phyloP scores from a whole-genome alignment of 164 flowering plant species.

The Euptelea pleiosperma region DNA sequence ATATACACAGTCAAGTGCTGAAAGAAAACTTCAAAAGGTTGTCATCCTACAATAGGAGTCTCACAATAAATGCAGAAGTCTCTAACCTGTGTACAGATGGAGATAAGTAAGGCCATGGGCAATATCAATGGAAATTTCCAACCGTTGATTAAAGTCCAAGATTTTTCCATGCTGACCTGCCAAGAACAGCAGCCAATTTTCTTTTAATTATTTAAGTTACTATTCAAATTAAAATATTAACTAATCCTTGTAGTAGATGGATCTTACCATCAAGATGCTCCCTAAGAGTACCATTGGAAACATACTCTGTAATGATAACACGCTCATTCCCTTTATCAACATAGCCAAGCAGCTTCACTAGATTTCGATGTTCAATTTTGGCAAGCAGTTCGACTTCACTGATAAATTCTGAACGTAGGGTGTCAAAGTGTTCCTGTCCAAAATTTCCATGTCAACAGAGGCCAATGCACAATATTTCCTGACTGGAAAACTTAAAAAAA shows the following conservation, averaged over 20 bases:
- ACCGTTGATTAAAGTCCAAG: slow-evolving; percentile 85
- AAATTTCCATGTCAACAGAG: slow-evolving; percentile 10
- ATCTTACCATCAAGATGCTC: slow-evolving; percentile 94
- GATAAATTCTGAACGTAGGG: slow-evolving; percentile 61
- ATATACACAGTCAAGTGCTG: too few species aligned
- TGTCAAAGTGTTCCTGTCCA: slow-evolving; percentile 67
- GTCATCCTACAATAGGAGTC: too few species aligned
- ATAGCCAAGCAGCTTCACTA: slow-evolving; percentile 89
- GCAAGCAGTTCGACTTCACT: slow-evolving; percentile 88
- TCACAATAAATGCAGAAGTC: too few species aligned
- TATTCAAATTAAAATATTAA: too few species aligned
- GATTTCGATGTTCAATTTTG: slow-evolving; percentile 85
- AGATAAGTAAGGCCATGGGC: slow-evolving; percentile 93
- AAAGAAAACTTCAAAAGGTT: too few species aligned
- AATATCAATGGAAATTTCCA: slow-evolving; percentile 85
- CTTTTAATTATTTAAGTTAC: too few species aligned
- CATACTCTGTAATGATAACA: slow-evolving; percentile 80
- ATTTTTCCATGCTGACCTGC: slow-evolving; percentile 70
- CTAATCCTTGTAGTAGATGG: not conserved
- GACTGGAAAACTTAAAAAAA: not conserved
- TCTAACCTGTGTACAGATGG: slow-evolving; percentile 67
- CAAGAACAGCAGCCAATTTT: slow-evolving; percentile 10
- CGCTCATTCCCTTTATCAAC: slow-evolving; percentile 86
- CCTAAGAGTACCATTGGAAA: slow-evolving; percentile 90
- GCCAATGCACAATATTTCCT: not conserved